Conservation (phyloP, 2,329 filamentous ascomycete genomes). For the Pseudogymnoascus sp. region DNA sequence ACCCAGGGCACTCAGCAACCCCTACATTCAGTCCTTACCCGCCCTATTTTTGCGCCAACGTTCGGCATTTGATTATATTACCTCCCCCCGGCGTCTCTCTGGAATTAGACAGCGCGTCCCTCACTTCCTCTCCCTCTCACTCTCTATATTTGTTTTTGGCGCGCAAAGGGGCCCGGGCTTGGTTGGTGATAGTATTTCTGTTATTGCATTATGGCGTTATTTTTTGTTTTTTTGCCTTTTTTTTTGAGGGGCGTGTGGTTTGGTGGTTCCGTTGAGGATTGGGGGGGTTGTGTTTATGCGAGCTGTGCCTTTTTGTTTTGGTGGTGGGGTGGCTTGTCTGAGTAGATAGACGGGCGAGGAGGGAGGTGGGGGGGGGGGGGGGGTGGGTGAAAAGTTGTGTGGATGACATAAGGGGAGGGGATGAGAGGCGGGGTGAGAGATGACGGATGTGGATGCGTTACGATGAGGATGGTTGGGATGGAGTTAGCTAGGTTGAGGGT, state of each 20-base stretch:
- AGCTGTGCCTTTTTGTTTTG: neutral
- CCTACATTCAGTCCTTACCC: neutral
- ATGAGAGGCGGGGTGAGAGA: neutral
- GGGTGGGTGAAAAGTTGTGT: neutral
- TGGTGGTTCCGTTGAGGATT: neutral
- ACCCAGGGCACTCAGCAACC: neutral
- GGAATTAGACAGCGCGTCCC: neutral
- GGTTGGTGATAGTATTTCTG: neutral
- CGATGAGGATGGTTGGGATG: neutral
- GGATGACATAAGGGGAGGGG: neutral
- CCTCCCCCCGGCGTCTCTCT: neutral
- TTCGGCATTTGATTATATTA: neutral
- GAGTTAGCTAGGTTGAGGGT: neutral
- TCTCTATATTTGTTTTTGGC: neutral
- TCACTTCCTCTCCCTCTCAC: neutral
- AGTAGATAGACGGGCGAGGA: neutral
- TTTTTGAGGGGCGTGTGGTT: neutral
- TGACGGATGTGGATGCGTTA: neutral
- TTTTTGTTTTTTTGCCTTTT: neutral
- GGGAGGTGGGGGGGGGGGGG: no score
- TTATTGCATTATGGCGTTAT: conserved; percentile 1
- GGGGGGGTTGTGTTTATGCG: neutral
- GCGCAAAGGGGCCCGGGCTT: neutral
- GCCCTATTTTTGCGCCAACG: neutral
- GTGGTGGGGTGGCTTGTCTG: neutral